Conservation (phyloP, 1,284 basidiomycete species). For the Spongiforma sp. region DNA sequence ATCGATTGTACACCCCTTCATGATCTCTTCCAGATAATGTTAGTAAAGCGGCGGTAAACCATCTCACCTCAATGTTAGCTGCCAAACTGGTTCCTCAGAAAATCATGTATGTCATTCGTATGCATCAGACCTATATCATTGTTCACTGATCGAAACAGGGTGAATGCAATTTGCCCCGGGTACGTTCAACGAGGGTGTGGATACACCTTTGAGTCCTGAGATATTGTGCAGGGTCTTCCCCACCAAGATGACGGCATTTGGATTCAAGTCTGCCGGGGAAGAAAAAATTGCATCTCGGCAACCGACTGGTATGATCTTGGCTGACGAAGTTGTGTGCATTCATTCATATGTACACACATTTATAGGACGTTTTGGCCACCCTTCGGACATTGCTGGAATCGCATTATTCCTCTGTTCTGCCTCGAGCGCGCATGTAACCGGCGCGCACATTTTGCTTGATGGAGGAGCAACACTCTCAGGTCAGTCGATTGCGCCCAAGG, state of each 20-base stretch:
- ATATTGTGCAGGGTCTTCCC: conserved; percentile 67
- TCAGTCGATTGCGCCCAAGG: conserved; percentile 38
- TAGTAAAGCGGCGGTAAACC: conserved; percentile 86
- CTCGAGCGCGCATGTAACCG: conserved; percentile 76
- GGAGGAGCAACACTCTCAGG: conserved; percentile 49
- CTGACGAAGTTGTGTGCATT: background rate
- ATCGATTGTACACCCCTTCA: background rate
- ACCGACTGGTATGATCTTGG: conserved; percentile 58
- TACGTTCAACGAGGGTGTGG: conserved; percentile 30
- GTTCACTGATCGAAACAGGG: conserved; percentile 46
- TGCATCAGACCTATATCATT: background rate
- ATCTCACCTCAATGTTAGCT: conserved; percentile 79
- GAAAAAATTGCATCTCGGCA: conserved; percentile 57
- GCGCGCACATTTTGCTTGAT: conserved; percentile 73
- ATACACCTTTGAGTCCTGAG: background rate
- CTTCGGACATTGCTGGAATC: conserved; percentile 79
- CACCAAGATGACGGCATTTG: conserved; percentile 87
- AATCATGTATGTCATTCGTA: conserved; percentile 65
- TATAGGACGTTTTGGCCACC: conserved; percentile 67
- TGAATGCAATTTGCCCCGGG: conserved; percentile 89
- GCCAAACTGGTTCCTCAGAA: conserved; percentile 64
- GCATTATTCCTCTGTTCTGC: conserved; percentile 76
- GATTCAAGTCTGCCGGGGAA: conserved; percentile 62
- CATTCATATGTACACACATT: background rate
- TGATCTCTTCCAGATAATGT: conserved; percentile 58